Conservation (phyloP, 306 rosid species). For the Alnus rubra region DNA sequence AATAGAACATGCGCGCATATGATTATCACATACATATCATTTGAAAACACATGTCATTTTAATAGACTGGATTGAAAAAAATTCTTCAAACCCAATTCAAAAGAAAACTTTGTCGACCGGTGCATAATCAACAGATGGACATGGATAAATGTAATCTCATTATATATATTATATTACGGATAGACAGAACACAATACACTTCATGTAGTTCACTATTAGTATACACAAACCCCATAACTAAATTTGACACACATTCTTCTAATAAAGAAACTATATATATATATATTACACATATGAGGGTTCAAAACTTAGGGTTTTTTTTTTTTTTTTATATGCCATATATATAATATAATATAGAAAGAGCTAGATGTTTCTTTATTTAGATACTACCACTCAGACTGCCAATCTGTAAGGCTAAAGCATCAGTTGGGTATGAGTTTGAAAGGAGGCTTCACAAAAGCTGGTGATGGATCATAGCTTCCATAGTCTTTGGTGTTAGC, state of each 20-base stretch:
- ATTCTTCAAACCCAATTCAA: no score
- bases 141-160: background rate
- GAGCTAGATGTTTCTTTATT: background rate
- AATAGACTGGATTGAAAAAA: no score
- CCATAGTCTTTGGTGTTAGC: conserved; percentile 82
- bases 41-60: no score
- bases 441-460: conserved; percentile 89
- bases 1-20: no score
- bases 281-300: background rate
- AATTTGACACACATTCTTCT: background rate
- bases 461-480: conserved; percentile 83
- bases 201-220: background rate
- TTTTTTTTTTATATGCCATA: background rate
- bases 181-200: no score
- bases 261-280: conserved; percentile 1
- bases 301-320: background rate
- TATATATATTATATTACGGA: no score
- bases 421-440: conserved; percentile 90
- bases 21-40: no score
- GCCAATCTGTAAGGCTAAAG: background rate
- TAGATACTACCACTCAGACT: background rate
- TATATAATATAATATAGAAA: background rate
- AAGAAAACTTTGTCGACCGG: no score
- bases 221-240: background rate
- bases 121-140: no score